A percentile compares a stretch with the other conserved stretches of the same genome.
phyloP scores from a whole-genome alignment of 768 basidiomycete genomes.

The Mycena capillaripes region DNA sequence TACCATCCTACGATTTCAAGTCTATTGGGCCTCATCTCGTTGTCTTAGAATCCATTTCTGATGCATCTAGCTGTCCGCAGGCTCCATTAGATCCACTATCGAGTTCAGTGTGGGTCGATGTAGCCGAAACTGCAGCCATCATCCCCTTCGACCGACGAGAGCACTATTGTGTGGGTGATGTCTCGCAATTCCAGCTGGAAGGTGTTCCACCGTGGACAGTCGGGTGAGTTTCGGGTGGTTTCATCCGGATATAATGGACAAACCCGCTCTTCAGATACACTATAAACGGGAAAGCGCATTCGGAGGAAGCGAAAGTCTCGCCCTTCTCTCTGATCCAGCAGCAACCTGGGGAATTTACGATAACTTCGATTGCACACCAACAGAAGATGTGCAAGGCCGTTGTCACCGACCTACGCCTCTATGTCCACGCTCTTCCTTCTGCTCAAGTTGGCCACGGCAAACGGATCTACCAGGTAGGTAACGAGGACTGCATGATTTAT shows the following conservation, averaged over 20 bases:
- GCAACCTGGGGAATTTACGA: slow-evolving; percentile 85
- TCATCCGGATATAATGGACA: neutral
- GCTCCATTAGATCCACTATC: slow-evolving; percentile 71
- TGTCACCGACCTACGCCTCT: slow-evolving; percentile 80
- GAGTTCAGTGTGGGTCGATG: slow-evolving; percentile 86
- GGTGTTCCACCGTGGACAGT: slow-evolving; percentile 95
- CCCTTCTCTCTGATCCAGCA: slow-evolving; percentile 91
- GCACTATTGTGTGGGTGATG: slow-evolving; percentile 93
- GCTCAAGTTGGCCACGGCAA: slow-evolving; percentile 93
- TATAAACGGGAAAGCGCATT: slow-evolving; percentile 80
- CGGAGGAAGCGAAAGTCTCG: slow-evolving; percentile 81
- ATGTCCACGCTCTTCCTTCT: slow-evolving; percentile 86
- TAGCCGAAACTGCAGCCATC: slow-evolving; percentile 96
- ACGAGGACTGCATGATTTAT: slow-evolving; percentile 69
- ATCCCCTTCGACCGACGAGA: slow-evolving; percentile 83
- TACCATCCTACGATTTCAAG: slow-evolving; percentile 79
- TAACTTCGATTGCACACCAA: slow-evolving; percentile 92
- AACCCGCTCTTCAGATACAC: slow-evolving; percentile 69
- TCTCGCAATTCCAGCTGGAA: slow-evolving; percentile 92
- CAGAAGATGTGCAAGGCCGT: slow-evolving; percentile 92
- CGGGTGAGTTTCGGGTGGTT: slow-evolving; percentile 61
- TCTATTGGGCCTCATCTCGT: slow-evolving; percentile 88
- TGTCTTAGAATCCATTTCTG: slow-evolving; percentile 81
- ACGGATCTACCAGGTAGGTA: slow-evolving; percentile 74
- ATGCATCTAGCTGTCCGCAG: slow-evolving; percentile 88